Conservation (phyloP, 805 yeast species). For the Candida maltosa region DNA sequence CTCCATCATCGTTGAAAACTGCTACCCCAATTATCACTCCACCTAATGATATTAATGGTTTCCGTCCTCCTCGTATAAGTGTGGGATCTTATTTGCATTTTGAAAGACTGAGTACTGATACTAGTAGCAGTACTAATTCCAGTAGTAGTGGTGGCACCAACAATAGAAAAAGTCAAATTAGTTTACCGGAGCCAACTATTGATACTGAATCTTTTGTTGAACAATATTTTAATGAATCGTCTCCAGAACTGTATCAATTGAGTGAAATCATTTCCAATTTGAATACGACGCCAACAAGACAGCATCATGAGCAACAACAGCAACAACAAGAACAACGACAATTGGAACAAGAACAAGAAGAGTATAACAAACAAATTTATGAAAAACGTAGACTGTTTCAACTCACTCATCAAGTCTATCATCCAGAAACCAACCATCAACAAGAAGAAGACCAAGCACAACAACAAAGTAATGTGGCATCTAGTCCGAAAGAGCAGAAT, state of each 20-base stretch:
- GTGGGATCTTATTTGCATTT: neutral
- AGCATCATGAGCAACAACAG: no score
- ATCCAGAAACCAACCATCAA: no score
- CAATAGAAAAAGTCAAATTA: neutral
- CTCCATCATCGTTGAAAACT: neutral
- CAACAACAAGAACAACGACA: no score
- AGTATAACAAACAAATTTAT: no score
- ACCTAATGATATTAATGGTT: neutral
- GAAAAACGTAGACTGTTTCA: no score
- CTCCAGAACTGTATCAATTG: constrained; percentile 2
- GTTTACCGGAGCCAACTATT: constrained; percentile 9
- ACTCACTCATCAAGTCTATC: no score
- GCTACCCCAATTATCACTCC: neutral
- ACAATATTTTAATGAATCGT: constrained; percentile 3
- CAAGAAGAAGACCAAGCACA: neutral
- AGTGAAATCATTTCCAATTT: neutral
- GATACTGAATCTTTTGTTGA: constrained; percentile 8
- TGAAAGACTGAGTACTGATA: neutral
- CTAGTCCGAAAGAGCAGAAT: no score
- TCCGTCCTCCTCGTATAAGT: neutral
- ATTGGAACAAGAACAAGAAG: no score
- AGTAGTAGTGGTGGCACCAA: no score
- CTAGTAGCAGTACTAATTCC: neutral
- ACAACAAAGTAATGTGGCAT: neutral
- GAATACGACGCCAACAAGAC: neutral